A percentile compares a stretch with the other conserved stretches of the same genome.
phyloP scores from a whole-genome alignment of 306 rosid species.

The Medicago lupulina region DNA sequence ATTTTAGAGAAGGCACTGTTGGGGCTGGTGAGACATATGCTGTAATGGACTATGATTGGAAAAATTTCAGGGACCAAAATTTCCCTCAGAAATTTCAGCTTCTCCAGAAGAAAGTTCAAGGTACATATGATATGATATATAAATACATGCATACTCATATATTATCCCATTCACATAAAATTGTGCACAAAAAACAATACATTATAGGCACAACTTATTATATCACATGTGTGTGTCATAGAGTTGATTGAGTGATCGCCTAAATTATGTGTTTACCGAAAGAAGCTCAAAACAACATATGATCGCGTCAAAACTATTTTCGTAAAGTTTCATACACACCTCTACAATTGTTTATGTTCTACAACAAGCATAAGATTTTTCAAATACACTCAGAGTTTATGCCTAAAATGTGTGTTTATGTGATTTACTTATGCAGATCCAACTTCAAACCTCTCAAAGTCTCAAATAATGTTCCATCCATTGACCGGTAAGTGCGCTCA shows the following conservation, averaged over 20 bases:
- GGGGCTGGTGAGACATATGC: conserved; percentile 44
- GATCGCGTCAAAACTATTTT: neutral
- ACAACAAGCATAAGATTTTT: neutral
- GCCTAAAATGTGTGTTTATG: neutral
- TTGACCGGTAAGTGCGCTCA: conserved; percentile 46
- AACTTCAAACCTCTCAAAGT: conserved; percentile 41
- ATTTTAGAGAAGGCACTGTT: conserved; percentile 37
- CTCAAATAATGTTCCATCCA: conserved; percentile 50
- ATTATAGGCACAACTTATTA: neutral
- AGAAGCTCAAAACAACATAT: neutral
- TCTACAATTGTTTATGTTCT: neutral
- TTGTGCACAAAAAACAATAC: neutral
- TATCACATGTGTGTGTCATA: neutral
- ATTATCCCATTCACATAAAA: neutral
- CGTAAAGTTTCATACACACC: neutral
- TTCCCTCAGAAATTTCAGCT: conserved; percentile 50
- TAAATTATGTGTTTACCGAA: neutral
- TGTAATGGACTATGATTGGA: conserved; percentile 50
- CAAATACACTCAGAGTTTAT: neutral
- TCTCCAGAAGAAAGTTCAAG: conserved; percentile 43
- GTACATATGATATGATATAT: conserved; percentile 22
- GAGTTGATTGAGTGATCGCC: neutral
- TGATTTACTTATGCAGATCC: conserved; percentile 48
- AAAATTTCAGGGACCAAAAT: conserved; percentile 34
- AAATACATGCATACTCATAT: neutral